phyloP scores from a whole-genome alignment of 140 eudicot genomes.

The Bidens hawaiensis region DNA sequence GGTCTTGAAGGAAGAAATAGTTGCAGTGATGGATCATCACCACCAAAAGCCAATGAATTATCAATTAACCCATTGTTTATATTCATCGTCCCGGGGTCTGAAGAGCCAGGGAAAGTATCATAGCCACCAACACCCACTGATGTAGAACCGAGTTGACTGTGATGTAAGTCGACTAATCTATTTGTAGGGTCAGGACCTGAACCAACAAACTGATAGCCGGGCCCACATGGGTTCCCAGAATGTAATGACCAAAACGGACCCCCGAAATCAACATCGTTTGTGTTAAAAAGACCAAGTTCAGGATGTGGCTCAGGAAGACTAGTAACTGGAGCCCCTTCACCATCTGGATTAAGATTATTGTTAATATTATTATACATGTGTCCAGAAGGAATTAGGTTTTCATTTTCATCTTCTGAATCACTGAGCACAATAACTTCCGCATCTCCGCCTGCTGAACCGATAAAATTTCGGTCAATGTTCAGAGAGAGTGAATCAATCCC shows the following conservation, averaged over 20 bases:
- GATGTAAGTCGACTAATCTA: conserved; percentile 45
- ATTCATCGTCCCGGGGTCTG: conserved; percentile 24
- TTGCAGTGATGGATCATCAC: conserved; percentile 83
- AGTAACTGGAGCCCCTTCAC: conserved; percentile 36
- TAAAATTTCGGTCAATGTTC: conserved; percentile 17
- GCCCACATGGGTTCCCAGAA: conserved; percentile 53
- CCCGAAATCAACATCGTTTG: conserved; percentile 61
- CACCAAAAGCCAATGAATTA: conserved; percentile 63
- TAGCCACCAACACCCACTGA: conserved; percentile 41
- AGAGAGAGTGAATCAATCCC: conserved; percentile 61
- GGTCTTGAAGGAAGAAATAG: conserved; percentile 90
- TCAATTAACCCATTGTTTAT: conserved; percentile 50
- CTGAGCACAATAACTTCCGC: conserved; percentile 71
- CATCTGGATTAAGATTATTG: conserved; percentile 19
- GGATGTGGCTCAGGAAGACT: conserved; percentile 35
- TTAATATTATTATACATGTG: neutral
- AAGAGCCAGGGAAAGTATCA: conserved; percentile 42
- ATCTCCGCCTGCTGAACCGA: conserved; percentile 33
- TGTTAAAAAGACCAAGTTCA: conserved; percentile 48
- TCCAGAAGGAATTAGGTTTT: conserved; percentile 40
- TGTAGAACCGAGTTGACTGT: conserved; percentile 29
- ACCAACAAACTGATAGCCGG: conserved; percentile 70
- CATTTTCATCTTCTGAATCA: conserved; percentile 87
- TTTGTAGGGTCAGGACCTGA: conserved; percentile 52
- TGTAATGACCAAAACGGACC: conserved; percentile 68